phyloP scores from a whole-genome alignment of 768 basidiomycete species.

The Hericium rajendrae region DNA sequence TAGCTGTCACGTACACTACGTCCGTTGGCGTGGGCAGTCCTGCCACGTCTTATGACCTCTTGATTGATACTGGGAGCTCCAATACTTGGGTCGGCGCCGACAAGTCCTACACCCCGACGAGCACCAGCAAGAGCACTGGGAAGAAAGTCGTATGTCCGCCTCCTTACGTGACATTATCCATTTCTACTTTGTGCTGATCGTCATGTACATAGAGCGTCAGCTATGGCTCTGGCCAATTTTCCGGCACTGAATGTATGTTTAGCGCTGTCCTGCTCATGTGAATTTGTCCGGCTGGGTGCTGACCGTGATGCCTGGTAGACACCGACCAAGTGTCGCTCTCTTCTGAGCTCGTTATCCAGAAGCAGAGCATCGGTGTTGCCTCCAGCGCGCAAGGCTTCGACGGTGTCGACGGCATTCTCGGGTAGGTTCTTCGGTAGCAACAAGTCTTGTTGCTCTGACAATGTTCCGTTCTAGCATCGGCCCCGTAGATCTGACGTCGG shows the following conservation, averaged over 20 bases:
- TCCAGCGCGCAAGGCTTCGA: constrained; percentile 15
- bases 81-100: constrained; percentile 54
- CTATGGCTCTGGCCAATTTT: constrained; percentile 7
- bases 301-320: neutral
- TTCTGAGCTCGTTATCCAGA: constrained; percentile 10
- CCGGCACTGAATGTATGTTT: constrained; percentile 6
- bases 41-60: constrained; percentile 37
- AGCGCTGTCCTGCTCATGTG: neutral
- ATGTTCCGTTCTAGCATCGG: constrained; percentile 16
- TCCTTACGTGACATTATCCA: constrained; percentile 19
- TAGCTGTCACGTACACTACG: constrained; percentile 43
- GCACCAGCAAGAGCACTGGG: constrained; percentile 34
- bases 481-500: constrained; percentile 24
- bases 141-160: constrained; percentile 22
- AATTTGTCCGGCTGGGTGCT: neutral
- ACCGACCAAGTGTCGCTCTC: constrained; percentile 4
- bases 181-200: too few relatives aligned
- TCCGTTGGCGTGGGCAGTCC: constrained; percentile 44
- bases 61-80: constrained; percentile 52
- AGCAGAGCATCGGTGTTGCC: constrained; percentile 31
- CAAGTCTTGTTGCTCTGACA: neutral
- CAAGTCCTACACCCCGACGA: constrained; percentile 35
- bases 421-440: constrained; percentile 9
- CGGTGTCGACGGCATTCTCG: constrained; percentile 30
- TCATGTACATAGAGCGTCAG: constrained; percentile 16